Percentiles rank a stretch among this genome's conserved stretches.
Evolutionary conservation across 1,139 yeast species (phyloP).

Genomic region (Yamadazyma sp.): DNA sequence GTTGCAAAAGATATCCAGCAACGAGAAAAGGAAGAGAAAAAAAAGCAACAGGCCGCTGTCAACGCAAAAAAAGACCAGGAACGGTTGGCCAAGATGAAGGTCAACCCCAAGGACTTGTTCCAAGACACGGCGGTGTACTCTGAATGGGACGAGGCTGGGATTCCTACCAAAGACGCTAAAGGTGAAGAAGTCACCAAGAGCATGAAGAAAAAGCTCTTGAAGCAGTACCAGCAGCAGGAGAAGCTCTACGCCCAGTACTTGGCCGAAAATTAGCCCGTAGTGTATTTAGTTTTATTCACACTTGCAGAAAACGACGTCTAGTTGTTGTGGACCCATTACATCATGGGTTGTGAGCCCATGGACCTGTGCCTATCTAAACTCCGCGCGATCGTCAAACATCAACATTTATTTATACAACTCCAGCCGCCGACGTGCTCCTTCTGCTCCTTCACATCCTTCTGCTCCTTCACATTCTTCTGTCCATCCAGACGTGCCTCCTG

Average conservation of each 20-base stretch:
- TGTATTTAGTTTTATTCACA: too few species aligned
- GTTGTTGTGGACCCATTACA: too few species aligned
- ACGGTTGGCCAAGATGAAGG: slow-evolving; percentile 64
- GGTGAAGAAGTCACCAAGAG: slow-evolving; percentile 93
- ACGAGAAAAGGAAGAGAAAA: slow-evolving; percentile 41
- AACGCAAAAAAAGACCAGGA: slow-evolving; percentile 65
- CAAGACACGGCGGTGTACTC: slow-evolving; percentile 52
- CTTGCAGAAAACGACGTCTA: too few species aligned
- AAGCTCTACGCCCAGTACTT: slow-evolving; percentile 74
- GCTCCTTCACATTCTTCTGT: too few species aligned
- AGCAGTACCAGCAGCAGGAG: slow-evolving; percentile 76
- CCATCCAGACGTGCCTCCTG: too few species aligned
- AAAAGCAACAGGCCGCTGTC: slow-evolving; percentile 36
- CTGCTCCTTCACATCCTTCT: too few species aligned
- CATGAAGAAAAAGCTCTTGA: slow-evolving; percentile 74
- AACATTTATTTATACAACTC: too few species aligned
- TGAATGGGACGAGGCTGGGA: slow-evolving; percentile 82
- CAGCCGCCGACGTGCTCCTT: too few species aligned
- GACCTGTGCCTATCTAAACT: too few species aligned
- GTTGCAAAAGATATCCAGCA: slow-evolving; percentile 55
- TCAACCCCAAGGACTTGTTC: slow-evolving; percentile 74
- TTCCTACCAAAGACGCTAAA: slow-evolving; percentile 72
- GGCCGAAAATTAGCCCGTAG: slow-evolving; percentile 6
- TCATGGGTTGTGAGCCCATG: too few species aligned
- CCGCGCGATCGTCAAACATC: too few species aligned